Percentiles rank a stretch among this genome's conserved stretches.
phyloP scores from a whole-genome alignment of 495 filamentous ascomycete genomes.

The Hypoxylon fragiforme region DNA sequence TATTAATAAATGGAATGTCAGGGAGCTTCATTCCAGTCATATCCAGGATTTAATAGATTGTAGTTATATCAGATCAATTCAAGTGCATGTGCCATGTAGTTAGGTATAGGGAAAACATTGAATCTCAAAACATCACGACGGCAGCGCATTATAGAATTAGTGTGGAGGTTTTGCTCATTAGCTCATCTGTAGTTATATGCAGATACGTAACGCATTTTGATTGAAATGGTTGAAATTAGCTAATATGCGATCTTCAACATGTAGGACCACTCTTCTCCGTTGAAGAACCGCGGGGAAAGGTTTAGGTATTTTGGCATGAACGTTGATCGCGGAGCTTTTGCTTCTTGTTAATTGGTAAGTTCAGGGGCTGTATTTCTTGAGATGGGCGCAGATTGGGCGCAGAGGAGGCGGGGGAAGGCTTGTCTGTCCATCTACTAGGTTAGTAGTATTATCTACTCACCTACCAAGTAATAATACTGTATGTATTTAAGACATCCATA shows the following conservation, averaged over 20 bases:
- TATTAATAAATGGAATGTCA: too few relatives aligned
- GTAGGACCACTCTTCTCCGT: not conserved
- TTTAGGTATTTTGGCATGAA: not conserved
- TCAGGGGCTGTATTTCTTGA: not conserved
- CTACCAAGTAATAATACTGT: too few relatives aligned
- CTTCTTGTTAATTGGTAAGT: not conserved
- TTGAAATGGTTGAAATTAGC: slow-evolving; percentile 8
- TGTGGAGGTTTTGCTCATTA: slow-evolving; percentile 11
- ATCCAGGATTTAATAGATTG: slow-evolving; percentile 20
- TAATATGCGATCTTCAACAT: slow-evolving; percentile 5
- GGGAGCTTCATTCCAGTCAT: slow-evolving; percentile 24
- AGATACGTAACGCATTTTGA: too few relatives aligned
- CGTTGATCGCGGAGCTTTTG: not conserved
- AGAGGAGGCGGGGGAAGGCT: slow-evolving; percentile 12
- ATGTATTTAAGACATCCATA: too few relatives aligned
- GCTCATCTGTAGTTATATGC: too few relatives aligned
- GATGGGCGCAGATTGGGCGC: slow-evolving; percentile 7
- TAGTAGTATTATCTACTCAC: too few relatives aligned
- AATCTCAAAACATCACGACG: slow-evolving; percentile 31
- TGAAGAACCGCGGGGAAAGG: not conserved
- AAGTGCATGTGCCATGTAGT: too few relatives aligned
- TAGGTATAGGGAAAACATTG: too few relatives aligned
- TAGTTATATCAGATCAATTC: too few relatives aligned
- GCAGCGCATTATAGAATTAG: not conserved
- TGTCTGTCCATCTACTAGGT: too few relatives aligned